Percentiles rank a stretch among this genome's conserved stretches.
Evolutionary conservation across 768 basidiomycete genomes (phyloP).

Genomic region (Cyclocybe cylindracea): DNA sequence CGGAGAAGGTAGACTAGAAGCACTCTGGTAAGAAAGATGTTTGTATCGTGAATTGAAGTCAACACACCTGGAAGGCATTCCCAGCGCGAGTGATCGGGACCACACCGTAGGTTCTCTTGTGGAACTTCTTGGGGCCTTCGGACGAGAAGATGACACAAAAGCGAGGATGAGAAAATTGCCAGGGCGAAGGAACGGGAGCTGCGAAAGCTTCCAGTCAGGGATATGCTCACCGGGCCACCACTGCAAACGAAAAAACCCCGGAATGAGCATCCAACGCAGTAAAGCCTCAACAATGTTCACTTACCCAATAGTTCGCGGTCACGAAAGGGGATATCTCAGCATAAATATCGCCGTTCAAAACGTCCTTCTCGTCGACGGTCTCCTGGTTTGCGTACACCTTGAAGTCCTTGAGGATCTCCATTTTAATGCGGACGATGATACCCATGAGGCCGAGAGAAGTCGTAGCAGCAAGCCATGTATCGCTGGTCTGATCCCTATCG

Average conservation of each 20-base stretch:
- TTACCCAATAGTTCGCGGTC: conserved; percentile 40
- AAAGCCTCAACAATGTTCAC: not conserved
- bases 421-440: conserved; percentile 32
- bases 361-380: conserved; percentile 29
- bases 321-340: conserved; percentile 34
- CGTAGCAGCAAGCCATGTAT: conserved; percentile 38
- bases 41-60: not conserved
- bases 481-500: conserved; percentile 27
- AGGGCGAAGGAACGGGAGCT: not conserved
- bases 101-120: conserved; percentile 34
- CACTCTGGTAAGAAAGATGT: too few relatives aligned
- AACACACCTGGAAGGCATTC: conserved; percentile 34
- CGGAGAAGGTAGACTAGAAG: conserved; percentile 34
- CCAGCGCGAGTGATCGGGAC: conserved; percentile 26
- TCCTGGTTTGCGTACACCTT: conserved; percentile 38
- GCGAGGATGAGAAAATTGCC: not conserved
- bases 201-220: not conserved
- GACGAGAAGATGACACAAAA: not conserved
- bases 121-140: conserved; percentile 35
- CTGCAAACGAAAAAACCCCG: conserved; percentile 10
- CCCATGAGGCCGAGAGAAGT: conserved; percentile 39
- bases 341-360: conserved; percentile 33
- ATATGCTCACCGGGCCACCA: conserved; percentile 35
- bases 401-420: conserved; percentile 32
- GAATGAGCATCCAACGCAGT: not conserved